A percentile compares a stretch with the other conserved stretches of the same genome.
Conservation (phyloP, 257 asterid genomes). For the Anisodus acutangulus region DNA sequence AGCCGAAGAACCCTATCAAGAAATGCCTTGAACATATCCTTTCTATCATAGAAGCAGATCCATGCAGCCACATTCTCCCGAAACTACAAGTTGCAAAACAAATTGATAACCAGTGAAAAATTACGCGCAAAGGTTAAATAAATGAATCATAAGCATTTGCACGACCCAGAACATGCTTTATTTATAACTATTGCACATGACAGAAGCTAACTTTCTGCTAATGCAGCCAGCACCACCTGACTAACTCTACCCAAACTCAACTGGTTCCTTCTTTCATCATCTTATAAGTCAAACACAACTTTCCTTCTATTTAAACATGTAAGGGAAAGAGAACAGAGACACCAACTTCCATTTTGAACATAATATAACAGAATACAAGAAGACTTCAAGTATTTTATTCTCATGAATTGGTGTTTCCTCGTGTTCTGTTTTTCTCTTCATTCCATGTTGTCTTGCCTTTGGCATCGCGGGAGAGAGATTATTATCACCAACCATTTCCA, state of each 20-base stretch:
- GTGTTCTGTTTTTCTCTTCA: neutral
- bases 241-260: neutral
- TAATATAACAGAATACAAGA: slow-evolving; percentile 8
- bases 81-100: slow-evolving; percentile 65
- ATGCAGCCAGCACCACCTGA: neutral
- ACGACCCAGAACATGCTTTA: neutral
- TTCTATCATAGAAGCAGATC: slow-evolving; percentile 81
- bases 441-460: neutral
- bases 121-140: neutral
- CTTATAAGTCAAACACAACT: neutral
- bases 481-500: neutral
- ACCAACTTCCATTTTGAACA: slow-evolving; percentile 10
- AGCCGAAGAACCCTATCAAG: slow-evolving; percentile 86
- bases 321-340: neutral
- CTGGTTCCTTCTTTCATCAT: neutral
- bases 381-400: neutral
- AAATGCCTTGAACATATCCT: slow-evolving; percentile 81
- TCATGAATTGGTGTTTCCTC: neutral
- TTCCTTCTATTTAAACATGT: neutral
- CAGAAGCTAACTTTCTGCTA: slow-evolving; percentile 22
- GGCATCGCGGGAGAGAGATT: neutral
- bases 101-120: neutral
- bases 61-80: slow-evolving; percentile 99
- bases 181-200: neutral
- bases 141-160: neutral